Evolutionary conservation across 306 rosid genomes (phyloP), one percentile per base, ranked within the genome.

Genomic region (Hippophae tibetana): DNA sequence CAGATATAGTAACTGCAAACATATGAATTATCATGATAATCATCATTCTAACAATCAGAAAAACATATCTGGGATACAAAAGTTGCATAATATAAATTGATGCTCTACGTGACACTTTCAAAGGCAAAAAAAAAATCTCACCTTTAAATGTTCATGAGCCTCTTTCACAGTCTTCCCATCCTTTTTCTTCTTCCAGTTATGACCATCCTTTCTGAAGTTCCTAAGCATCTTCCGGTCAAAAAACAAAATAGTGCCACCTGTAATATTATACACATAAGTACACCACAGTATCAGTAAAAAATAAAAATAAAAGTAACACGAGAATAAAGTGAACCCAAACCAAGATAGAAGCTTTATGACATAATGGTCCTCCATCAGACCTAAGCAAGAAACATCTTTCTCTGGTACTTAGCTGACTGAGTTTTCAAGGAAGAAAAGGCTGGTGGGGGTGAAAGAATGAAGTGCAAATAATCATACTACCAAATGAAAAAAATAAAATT

Each of bases 81-180:
- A 18, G 23, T 18, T 18, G 23, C 23, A 18, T 18, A 18, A 18
- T 18, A 18, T 43, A 42, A 49, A 18, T 68, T 51, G 62, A 64
- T 59, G 50, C 43, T 54, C 43, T 52, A 64, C 27, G 40, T 41
- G 13, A 44, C 14, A 71, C 47, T 42, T 43, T 42, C 23, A 18
- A 42, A 52, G 53, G 71, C 23, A 18, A 75, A 52, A 53, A 40
- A 66, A 66, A 59, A 65, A 52, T 38, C 95, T 86, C 79, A 93
- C 99, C 79, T 93, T 93, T 62, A 93, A 82, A 73, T 93, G 99
- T 72, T 93, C 99, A 8, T 93, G 99, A 54, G 99, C 99, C 80
- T 93, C 99, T 76, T 93, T 93, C 25, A 93, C 89, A 10, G 99
- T 93, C 81, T 93, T 93, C 72, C 97, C 97, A 57, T 88, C 97